Conservation (phyloP, 73 alveolate genomes). For the Vitrella brassicaformis region DNA sequence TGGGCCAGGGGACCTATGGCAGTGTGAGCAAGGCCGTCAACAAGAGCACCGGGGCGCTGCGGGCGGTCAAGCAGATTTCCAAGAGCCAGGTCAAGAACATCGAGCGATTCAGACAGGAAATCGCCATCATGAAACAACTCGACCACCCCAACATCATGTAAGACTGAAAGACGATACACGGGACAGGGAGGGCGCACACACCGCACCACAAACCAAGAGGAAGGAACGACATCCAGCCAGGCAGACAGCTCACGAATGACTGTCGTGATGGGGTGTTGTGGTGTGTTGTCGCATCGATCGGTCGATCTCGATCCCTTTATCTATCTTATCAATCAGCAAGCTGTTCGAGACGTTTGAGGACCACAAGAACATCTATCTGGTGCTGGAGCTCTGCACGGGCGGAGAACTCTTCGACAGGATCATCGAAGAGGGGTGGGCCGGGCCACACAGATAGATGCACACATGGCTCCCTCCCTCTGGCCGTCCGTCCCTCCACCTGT, state of each 20-base stretch:
- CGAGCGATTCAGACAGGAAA: constrained; percentile 37
- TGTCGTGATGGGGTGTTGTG: too few relatives aligned
- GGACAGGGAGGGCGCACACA: too few relatives aligned
- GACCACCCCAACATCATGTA: not conserved
- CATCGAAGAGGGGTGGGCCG: constrained; percentile 27
- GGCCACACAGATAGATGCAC: too few relatives aligned
- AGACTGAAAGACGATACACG: too few relatives aligned
- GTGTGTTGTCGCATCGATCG: too few relatives aligned
- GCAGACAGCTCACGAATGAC: too few relatives aligned
- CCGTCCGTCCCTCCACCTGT: too few relatives aligned
- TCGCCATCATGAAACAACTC: constrained; percentile 7
- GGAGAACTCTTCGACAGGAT: constrained; percentile 42
- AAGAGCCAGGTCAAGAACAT: constrained; percentile 36
- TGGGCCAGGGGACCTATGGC: constrained; percentile 36
- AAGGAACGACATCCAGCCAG: too few relatives aligned
- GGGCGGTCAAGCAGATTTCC: constrained; percentile 27
- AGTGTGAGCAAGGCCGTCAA: constrained; percentile 26
- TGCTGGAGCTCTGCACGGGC: constrained; percentile 37
- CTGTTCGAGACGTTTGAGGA: constrained; percentile 31
- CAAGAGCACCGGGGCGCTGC: constrained; percentile 30
- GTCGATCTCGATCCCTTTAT: too few relatives aligned
- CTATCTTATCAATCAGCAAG: constrained; percentile 14
- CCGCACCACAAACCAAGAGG: too few relatives aligned
- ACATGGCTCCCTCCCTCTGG: too few relatives aligned
- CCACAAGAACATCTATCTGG: constrained; percentile 17